Evolutionary conservation across 768 basidiomycete genomes (phyloP), one percentile per base, ranked within the genome.

Genomic region (Tricholoma hemisulphureum): DNA sequence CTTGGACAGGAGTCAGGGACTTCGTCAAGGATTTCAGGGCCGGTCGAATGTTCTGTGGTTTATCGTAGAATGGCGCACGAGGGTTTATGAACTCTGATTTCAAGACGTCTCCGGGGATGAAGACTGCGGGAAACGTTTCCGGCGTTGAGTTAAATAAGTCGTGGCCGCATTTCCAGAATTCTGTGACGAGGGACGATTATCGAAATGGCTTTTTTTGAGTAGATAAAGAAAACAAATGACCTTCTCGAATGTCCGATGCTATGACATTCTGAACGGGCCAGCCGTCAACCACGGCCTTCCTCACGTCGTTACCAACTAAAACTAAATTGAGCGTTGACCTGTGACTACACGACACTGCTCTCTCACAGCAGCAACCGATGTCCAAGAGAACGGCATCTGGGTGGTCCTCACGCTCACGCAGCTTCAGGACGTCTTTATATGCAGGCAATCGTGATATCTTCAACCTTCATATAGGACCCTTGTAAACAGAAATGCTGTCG

Each of bases 151-250:
- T 72, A 67, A 83, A 86, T 14, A 86, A 69, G 37, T 76, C 68
- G 57, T 86, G 82, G 2, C 84, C 84, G 1, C 81, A 69, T 6
- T 80, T 73, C 83, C 83, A 85, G 59, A 81, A 79, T 31, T 74
- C 83, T 84, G 57, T 43, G 41, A 46, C 24, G 11, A 28, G 4
- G 26, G 35, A 23, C n/a, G n/a, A n/a, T 32, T 10, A 23, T 16
- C 31, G 39, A 11, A 37, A n/a, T 9, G 11, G 43, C 4, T 6
- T 10, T 20, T 16, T 20, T 46, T 7, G 34, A 50, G 11, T 23
- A 16, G 52, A 21, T 11, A 13, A 11, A 31, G 28, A 53, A n/a
- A 8, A 20, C 6, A 8, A 37, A 39, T 11, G 21, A 73, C 73
- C 69, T 66, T 60, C 63, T 7, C 58, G 63, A 13, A 75, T 59